Evolutionary conservation across 176 grass and related monocot species (phyloP).

Genomic region (Pontederia paniculata): DNA sequence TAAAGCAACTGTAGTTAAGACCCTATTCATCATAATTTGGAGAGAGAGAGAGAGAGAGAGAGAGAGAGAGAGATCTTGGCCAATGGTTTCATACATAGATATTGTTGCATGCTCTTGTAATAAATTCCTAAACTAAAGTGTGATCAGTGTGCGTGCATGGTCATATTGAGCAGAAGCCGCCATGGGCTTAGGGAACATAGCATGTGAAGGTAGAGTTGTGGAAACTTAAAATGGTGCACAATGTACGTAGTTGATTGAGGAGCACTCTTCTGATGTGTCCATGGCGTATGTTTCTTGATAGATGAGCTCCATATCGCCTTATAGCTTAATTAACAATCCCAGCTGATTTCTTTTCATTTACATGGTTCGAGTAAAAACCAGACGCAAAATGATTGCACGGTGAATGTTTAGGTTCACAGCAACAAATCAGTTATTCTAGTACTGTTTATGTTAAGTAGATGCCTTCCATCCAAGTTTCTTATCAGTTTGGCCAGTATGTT

Average conservation of each 20-base stretch:
- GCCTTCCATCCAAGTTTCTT: too few species aligned
- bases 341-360: slow-evolving; percentile 3
- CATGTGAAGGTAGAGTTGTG: slow-evolving; percentile 31
- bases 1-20: slow-evolving; percentile 28
- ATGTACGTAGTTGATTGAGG: slow-evolving; percentile 26
- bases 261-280: slow-evolving; percentile 35
- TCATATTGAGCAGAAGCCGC: background rate
- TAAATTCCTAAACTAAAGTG: too few species aligned
- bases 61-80: too few species aligned
- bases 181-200: background rate
- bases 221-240: slow-evolving; percentile 16
- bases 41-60: background rate
- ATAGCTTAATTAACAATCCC: background rate
- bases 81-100: too few species aligned
- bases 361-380: slow-evolving; percentile 27
- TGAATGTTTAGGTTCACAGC: slow-evolving; percentile 49
- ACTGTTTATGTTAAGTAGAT: slow-evolving; percentile 18
- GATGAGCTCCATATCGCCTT: slow-evolving; percentile 22
- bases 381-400: slow-evolving; percentile 40
- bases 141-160: too few species aligned
- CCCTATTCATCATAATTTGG: slow-evolving; percentile 5
- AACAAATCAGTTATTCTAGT: slow-evolving; percentile 20
- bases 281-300: slow-evolving; percentile 20
- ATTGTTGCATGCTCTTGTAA: too few species aligned
- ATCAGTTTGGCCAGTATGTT: too few species aligned